Base-by-base conservation (phyloP, 192 early-diverging fungal species). In the Funneliformis geosporum region DNA sequence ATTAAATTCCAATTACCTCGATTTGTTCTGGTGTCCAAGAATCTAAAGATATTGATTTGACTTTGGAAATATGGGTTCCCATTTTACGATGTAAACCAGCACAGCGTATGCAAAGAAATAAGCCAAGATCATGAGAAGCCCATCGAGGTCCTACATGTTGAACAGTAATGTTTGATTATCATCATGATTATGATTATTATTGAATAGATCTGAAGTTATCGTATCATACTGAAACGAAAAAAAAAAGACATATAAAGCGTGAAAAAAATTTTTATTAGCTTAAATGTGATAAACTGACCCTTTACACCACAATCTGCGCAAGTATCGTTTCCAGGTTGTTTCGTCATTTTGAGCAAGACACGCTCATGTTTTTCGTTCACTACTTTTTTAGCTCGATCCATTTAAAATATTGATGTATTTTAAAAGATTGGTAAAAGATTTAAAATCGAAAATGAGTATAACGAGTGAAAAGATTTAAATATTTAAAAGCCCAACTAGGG, bases 71-170 rank as follows among this genome's bases (percentile, higher is more conserved):
- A 66, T 96, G 95, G 0, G 95, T 97, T 47, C 96, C 95, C 80
- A 97, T 86, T 80, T 91, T 93, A 43, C 94, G 84, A 75, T 95
- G 94, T 44, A 94, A 81, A 46, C 93, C 89, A 64, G 87, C 92
- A 84, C 97, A 99, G 6, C 96, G 89, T 39, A 98, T 97, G 86
- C 97, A 99, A 47, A 99, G 82, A 80, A 99, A 97, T 55, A 96
- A 86, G 6, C 96, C 96, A 50, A 98, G 82, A 82, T 95, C 96
- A 92, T 93, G 94, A 4, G 95, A 96, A 42, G 94, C 90, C 94
- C 94, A 95, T 62, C 92, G 92, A 23, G 94, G 92, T n/a, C 90
- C 94, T 95, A 89, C 11, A 76, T 5, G 3, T 21, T 39, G 67
- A 27, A n/a, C 4, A 46, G 18, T n/a, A 25, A 68, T 43, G 40